Conservation (phyloP, 345 rosid genomes). For the Eucalyptus fibrosa region DNA sequence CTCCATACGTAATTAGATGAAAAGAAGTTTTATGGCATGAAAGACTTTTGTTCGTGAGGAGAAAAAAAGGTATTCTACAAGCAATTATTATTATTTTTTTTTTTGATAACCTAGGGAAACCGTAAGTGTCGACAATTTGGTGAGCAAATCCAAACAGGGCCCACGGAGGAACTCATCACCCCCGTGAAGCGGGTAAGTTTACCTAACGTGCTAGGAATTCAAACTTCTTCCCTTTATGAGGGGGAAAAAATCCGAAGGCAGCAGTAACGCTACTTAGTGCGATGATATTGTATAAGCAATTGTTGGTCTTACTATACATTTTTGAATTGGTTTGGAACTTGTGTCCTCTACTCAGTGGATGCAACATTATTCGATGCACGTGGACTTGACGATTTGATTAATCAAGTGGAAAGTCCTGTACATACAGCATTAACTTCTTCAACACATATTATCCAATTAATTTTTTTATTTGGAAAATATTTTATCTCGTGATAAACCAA, state of each 20-base stretch:
- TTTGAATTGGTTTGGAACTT: not conserved
- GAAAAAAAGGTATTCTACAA: too few relatives aligned
- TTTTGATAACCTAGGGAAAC: too few relatives aligned
- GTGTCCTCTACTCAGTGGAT: not conserved
- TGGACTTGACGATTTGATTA: not conserved
- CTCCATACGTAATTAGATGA: not conserved
- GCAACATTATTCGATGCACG: not conserved
- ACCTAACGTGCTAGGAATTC: rapidly evolving
- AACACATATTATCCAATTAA: not conserved
- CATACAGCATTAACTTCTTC: too few relatives aligned
- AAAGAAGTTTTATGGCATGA: not conserved
- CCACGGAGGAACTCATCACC: too few relatives aligned
- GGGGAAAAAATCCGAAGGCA: rapidly evolving
- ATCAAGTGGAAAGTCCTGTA: not conserved
- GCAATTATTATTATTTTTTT: not conserved
- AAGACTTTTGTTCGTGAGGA: not conserved
- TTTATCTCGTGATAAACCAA: not conserved
- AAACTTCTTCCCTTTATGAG: rapidly evolving
- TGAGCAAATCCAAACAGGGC: too few relatives aligned
- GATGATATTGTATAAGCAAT: not conserved
- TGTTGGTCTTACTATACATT: too few relatives aligned
- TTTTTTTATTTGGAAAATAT: not conserved
- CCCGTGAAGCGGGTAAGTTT: too few relatives aligned
- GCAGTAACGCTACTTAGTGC: rapidly evolving
- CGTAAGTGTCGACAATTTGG: too few relatives aligned